A percentile compares a stretch with the other conserved stretches of the same genome.
These are phyloP conservation scores for Psidium guajava DNA, from an alignment of 345 rosid genomes.

Conservation along the genomic window DNA sequence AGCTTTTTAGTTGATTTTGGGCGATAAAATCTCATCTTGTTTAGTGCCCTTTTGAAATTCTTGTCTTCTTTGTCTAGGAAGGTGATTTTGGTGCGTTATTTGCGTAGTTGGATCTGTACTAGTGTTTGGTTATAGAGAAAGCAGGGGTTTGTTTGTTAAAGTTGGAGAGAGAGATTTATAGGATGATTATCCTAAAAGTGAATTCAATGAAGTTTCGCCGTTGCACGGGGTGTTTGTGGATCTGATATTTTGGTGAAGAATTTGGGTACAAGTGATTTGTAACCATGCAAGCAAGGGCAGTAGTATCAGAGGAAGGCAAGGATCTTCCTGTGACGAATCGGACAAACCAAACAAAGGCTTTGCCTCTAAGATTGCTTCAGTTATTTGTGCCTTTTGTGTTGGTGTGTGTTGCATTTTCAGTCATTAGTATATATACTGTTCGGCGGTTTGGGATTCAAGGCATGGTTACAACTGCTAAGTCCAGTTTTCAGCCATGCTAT, in stretches of 20 bases:
- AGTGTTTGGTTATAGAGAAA: not conserved
- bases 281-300: constrained; percentile 50
- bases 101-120: not conserved
- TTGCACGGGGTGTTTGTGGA: not conserved
- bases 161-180: not conserved
- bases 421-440: constrained; percentile 58
- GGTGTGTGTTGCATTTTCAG: constrained; percentile 42
- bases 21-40: not conserved
- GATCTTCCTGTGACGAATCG: constrained; percentile 28
- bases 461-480: constrained; percentile 29
- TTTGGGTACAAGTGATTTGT: not conserved
- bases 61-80: not conserved
- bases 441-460: constrained; percentile 45
- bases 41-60: not conserved
- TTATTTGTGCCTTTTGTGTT: constrained; percentile 40
- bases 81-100: not conserved
- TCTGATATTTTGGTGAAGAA: not conserved
- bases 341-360: constrained; percentile 32
- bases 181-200: not conserved
- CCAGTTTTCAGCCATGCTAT: constrained; percentile 38
- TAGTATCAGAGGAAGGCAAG: constrained; percentile 61
- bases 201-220: not conserved
- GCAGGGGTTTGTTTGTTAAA: not conserved
- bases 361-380: constrained; percentile 42
- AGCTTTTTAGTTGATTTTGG: not conserved